phyloP scores from a whole-genome alignment of 169 alveolate genomes.

The Cryptosporidium sp. region DNA sequence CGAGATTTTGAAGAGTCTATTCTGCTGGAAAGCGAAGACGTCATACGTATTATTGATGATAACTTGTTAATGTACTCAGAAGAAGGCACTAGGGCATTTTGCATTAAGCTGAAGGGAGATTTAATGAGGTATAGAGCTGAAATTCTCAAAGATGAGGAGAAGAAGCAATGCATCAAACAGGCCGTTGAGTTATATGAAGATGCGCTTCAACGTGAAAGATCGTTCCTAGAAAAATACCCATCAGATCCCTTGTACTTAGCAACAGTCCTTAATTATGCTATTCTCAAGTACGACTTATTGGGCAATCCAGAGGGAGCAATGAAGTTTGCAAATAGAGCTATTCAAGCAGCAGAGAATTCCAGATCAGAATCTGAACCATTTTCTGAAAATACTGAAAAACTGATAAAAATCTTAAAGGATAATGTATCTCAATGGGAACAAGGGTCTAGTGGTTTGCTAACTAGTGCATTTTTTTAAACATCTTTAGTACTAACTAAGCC shows the following conservation, averaged over 20 bases:
- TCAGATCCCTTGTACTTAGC: constrained; percentile 61
- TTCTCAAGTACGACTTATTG: constrained; percentile 37
- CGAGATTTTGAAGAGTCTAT: constrained; percentile 40
- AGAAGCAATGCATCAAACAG: constrained; percentile 8
- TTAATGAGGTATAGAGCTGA: constrained; percentile 71
- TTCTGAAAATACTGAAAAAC: constrained; percentile 39
- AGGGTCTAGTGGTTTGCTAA: constrained; percentile 49
- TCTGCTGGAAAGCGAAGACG: constrained; percentile 62
- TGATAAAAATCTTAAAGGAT: constrained; percentile 54
- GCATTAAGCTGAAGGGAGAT: constrained; percentile 62
- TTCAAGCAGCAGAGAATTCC: constrained; percentile 51
- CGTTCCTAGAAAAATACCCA: constrained; percentile 36
- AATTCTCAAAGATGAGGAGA: constrained; percentile 30
- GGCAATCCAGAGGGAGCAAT: constrained; percentile 72
- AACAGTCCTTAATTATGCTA: constrained; percentile 59
- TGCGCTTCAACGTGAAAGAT: constrained; percentile 35
- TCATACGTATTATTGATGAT: constrained; percentile 56
- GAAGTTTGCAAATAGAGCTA: constrained; percentile 58
- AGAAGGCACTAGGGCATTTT: constrained; percentile 52
- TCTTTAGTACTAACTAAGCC: constrained; percentile 44
- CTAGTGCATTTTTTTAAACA: constrained; percentile 70
- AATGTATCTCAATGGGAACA: constrained; percentile 60
- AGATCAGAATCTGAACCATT: constrained; percentile 3
- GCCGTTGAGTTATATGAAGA: constrained; percentile 62
- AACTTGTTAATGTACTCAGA: constrained; percentile 35